phyloP scores from a whole-genome alignment of 768 basidiomycete species.

The Lyophyllum shimeji region DNA sequence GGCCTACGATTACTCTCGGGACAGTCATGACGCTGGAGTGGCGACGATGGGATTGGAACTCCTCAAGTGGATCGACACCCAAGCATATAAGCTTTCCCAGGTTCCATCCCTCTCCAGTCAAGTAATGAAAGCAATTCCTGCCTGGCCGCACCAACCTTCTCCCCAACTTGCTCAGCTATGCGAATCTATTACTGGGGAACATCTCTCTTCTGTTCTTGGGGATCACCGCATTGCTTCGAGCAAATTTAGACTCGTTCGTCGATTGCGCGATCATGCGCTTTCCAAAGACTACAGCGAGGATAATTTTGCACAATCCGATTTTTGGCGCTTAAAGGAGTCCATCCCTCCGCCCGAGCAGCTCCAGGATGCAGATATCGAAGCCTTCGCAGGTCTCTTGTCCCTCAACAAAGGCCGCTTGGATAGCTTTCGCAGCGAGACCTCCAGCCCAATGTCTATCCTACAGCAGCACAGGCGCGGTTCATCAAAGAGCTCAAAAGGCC shows the following conservation, averaged over 20 bases:
- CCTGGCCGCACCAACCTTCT: constrained; percentile 73
- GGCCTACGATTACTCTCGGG: constrained; percentile 52
- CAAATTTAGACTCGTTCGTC: constrained; percentile 76
- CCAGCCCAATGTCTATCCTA: constrained; percentile 40
- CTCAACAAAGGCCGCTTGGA: constrained; percentile 59
- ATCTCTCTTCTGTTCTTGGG: constrained; percentile 53
- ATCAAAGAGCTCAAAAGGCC: constrained; percentile 26
- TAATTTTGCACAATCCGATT: constrained; percentile 58
- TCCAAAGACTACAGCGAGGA: constrained; percentile 35
- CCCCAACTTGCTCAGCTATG: constrained; percentile 42
- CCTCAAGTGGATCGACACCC: constrained; percentile 61
- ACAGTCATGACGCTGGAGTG: constrained; percentile 26
- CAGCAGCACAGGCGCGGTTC: constrained; percentile 33
- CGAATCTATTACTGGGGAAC: constrained; percentile 43
- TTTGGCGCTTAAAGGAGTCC: constrained; percentile 84
- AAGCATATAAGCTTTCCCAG: constrained; percentile 42
- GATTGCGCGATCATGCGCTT: constrained; percentile 51
- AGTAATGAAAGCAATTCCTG: constrained; percentile 57
- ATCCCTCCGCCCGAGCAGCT: constrained; percentile 57
- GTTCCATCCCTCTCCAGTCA: constrained; percentile 38
- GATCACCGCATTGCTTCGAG: constrained; percentile 64
- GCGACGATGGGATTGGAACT: constrained; percentile 46
- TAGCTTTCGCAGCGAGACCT: constrained; percentile 56
- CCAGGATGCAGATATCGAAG: constrained; percentile 67
- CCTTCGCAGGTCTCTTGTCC: constrained; percentile 67